These are phyloP conservation scores for Pleodorina starrii DNA, from an alignment of 139 green algal genomes.

Conservation along the genomic window DNA sequence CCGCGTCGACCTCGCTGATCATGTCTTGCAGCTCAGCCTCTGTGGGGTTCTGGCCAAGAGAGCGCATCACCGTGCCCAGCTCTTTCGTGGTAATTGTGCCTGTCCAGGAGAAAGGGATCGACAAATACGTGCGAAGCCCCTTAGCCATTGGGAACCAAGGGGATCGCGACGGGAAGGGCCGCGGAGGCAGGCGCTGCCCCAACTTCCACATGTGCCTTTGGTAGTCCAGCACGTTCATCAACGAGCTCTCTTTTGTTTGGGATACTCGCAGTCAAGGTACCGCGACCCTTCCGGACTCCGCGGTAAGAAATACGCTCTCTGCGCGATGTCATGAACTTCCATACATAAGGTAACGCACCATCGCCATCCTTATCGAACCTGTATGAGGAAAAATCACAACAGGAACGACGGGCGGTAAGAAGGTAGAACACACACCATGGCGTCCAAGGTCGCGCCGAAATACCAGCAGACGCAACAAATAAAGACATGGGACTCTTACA, in stretches of 20 bases:
- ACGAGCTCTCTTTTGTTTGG: too few species aligned
- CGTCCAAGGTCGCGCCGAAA: background rate
- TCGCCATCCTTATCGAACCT: slow-evolving; percentile 97
- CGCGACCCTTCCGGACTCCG: too few species aligned
- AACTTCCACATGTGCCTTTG: too few species aligned
- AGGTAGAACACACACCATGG: background rate
- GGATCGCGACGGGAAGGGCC: background rate
- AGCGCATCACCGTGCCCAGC: slow-evolving; percentile 99
- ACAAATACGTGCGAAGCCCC: background rate
- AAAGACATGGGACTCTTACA: too few species aligned
- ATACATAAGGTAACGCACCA: slow-evolving; percentile 73
- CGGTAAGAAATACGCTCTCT: too few species aligned
- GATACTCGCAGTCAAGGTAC: too few species aligned
- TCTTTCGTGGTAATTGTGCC: slow-evolving; percentile 98
- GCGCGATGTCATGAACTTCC: too few species aligned
- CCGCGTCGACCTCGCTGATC: slow-evolving; percentile 99
- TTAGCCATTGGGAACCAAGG: background rate
- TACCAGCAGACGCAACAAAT: background rate
- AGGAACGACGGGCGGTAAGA: background rate
- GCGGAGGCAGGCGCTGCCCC: background rate
- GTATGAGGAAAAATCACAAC: slow-evolving; percentile 73
- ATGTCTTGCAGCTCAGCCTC: slow-evolving; percentile 99
- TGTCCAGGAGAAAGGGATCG: slow-evolving; percentile 32
- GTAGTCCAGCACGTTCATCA: too few species aligned
- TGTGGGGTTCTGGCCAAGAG: slow-evolving; percentile 98